phyloP scores from a whole-genome alignment of 129 eudicot species.

The carrot (Daucus carota) region DH1_v3.0 NC_030384.2:25717501-25718000 shows the following conservation, averaged over 20 bases:
- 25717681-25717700: constrained; percentile 51
- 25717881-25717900: no score
- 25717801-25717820: constrained; percentile 8
- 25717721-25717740: constrained; percentile 56
- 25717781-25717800: constrained; percentile 49
- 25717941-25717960: no score
- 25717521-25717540: constrained; percentile 85
- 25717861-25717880: no score
- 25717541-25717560: constrained; percentile 76
- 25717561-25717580: constrained; percentile 68
- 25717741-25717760: constrained; percentile 76
- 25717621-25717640: constrained; percentile 53
- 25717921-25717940: no score
- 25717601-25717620: constrained; percentile 88
- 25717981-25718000: no score
- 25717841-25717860: no score
- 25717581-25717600: constrained; percentile 69
- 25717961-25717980: no score
- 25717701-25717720: constrained; percentile 85
- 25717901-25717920: no score
- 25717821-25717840: no score
- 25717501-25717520: constrained; percentile 82
- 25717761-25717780: constrained; percentile 60
- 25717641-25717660: constrained; percentile 36
- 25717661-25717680: constrained; percentile 43